Evolutionary conservation across 768 basidiomycete species (phyloP).

Genomic region (Rhizopogon rudus): DNA sequence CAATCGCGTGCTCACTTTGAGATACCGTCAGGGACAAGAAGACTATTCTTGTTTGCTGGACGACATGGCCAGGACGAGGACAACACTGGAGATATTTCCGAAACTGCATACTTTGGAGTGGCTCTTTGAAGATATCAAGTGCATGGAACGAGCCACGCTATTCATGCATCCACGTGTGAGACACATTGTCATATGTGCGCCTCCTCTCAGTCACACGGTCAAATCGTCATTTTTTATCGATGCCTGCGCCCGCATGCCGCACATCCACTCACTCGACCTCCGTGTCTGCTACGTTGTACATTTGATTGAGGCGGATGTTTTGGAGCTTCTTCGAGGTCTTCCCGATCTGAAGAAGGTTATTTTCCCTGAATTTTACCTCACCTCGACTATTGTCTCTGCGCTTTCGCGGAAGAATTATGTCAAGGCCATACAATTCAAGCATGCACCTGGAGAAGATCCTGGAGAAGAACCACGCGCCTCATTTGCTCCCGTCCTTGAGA

Average conservation of each 20-base stretch:
- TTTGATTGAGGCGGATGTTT: slow-evolving; percentile 37
- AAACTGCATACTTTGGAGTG: slow-evolving; percentile 49
- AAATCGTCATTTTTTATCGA: slow-evolving; percentile 27
- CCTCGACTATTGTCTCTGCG: slow-evolving; percentile 39
- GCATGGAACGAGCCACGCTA: slow-evolving; percentile 38
- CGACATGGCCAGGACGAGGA: slow-evolving; percentile 52
- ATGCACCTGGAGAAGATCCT: slow-evolving; percentile 39
- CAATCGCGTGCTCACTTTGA: slow-evolving; percentile 39
- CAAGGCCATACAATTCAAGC: slow-evolving; percentile 46
- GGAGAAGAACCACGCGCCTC: slow-evolving; percentile 41
- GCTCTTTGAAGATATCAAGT: slow-evolving; percentile 22
- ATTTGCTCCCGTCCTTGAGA: slow-evolving; percentile 38
- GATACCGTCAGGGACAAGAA: slow-evolving; percentile 8
- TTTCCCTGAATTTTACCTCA: slow-evolving; percentile 49
- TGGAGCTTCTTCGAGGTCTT: slow-evolving; percentile 35
- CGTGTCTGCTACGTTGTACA: slow-evolving; percentile 35
- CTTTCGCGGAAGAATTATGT: slow-evolving; percentile 42
- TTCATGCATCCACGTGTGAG: slow-evolving; percentile 57
- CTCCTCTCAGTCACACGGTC: slow-evolving; percentile 4
- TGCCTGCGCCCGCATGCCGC: slow-evolving; percentile 46
- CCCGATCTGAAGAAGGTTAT: slow-evolving; percentile 42
- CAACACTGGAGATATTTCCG: slow-evolving; percentile 48
- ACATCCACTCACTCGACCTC: slow-evolving; percentile 42
- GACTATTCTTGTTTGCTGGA: slow-evolving; percentile 29
- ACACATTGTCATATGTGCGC: slow-evolving; percentile 28